phyloP scores from a whole-genome alignment of 1,284 basidiomycete genomes.

The Entoloma clypeatum region DNA sequence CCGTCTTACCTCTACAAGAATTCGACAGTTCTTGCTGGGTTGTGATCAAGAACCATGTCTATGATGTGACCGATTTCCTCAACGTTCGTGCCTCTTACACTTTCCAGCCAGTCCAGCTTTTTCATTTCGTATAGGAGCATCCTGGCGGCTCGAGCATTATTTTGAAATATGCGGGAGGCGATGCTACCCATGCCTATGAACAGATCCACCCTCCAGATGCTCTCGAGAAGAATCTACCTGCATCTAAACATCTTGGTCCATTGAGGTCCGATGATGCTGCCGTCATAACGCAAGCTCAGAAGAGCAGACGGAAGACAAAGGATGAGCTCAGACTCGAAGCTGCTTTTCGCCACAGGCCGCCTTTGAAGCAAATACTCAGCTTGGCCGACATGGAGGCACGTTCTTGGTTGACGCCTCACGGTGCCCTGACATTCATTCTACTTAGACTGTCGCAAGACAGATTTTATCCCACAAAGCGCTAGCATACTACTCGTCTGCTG shows the following conservation, averaged over 20 bases:
- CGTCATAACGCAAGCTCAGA: constrained; percentile 36
- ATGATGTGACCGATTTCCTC: constrained; percentile 85
- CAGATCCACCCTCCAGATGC: constrained; percentile 74
- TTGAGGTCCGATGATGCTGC: constrained; percentile 54
- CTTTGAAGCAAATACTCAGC: constrained; percentile 65
- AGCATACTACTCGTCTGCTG: constrained; percentile 80
- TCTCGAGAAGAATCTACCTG: constrained; percentile 63
- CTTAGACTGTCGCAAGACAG: constrained; percentile 56
- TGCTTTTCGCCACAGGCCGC: constrained; percentile 58
- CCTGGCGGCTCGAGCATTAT: constrained; percentile 81
- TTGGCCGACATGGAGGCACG: constrained; percentile 75
- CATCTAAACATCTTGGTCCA: constrained; percentile 67
- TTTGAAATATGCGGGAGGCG: constrained; percentile 74
- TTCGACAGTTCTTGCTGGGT: constrained; percentile 79
- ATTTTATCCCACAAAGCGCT: constrained; percentile 69
- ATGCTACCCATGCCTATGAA: constrained; percentile 71
- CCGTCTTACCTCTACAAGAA: constrained; percentile 8
- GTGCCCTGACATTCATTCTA: constrained; percentile 1
- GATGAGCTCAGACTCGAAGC: constrained; percentile 69
- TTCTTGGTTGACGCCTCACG: constrained; percentile 3
- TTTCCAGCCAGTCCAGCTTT: constrained; percentile 1
- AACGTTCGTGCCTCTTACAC: constrained; percentile 37
- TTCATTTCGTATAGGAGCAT: constrained; percentile 51
- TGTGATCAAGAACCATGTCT: constrained; percentile 73
- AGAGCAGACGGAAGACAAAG: constrained; percentile 51